Base-by-base conservation (phyloP, 805 yeast species). In the Starmerella kuoi region DNA sequence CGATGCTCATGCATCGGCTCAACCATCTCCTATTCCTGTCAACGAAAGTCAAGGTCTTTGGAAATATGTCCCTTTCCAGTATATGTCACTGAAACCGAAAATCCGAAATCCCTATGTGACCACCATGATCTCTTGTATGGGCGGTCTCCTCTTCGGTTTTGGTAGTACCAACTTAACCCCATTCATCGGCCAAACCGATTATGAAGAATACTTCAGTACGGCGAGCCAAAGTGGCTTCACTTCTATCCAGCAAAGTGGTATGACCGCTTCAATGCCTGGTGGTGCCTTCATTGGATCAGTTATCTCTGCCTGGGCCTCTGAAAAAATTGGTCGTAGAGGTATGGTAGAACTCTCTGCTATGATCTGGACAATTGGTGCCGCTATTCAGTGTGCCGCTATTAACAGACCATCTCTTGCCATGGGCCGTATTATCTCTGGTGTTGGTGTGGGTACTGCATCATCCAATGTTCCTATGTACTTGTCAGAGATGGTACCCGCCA, bases 151-250 rank as follows among this genome's bases (percentile, higher is more conserved):
- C 59, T 74, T 79, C 61, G 93, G 94, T 40, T 73, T 80, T 55
- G 94, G 82, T 57, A 74, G 79, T 37, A 74, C 91, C 1, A 80
- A 93, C 1, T 70, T 83, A 63, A 73, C 87, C 1, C 77, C 83
- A 1, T 81, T 82, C 54, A 66, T 81, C 34, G 68, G 69, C 3
- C 61, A 69, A n/a, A 61, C 57, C 0, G 62, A 64, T 17, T 83
- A 82, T 59, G 57, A 57, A 22, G 50, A 58, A 1, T 77, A 61
- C 52, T 81, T 80, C 61, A 47, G 68, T 46, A 37, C 58, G 14
- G 20, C 32, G 17, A 20, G 11, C 5, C 18, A 37, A 7, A 20
- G 31, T 4, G 31, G 33, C 8, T 48, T 48, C 20, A 55, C 61
- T 17, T 65, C 83, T 0, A 56, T 67, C 2, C 52, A 62, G 27